phyloP scores from a whole-genome alignment of 2,329 filamentous ascomycete genomes.

The Fusarium sp. region DNA sequence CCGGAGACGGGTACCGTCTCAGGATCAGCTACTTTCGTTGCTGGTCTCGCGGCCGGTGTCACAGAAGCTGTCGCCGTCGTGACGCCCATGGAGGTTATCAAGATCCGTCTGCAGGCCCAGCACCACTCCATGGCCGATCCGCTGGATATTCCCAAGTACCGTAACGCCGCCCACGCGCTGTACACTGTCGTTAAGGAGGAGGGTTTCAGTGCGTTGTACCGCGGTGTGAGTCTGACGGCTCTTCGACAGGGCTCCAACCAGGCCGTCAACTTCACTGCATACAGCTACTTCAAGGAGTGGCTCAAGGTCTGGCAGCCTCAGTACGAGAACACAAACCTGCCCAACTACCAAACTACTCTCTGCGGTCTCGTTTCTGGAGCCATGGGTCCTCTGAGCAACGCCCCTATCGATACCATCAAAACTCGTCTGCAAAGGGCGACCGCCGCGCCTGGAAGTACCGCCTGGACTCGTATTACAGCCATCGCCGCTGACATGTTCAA shows the following conservation, averaged over 20 bases:
- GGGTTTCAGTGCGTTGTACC: slow-evolving; percentile 87
- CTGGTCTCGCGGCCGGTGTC: slow-evolving; percentile 91
- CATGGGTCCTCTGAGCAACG: slow-evolving; percentile 96
- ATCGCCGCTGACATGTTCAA: slow-evolving; percentile 90
- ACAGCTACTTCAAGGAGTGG: slow-evolving; percentile 88
- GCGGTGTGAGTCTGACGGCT: slow-evolving; percentile 92
- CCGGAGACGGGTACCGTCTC: slow-evolving; percentile 74
- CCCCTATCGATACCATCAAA: slow-evolving; percentile 99
- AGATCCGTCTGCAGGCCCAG: slow-evolving; percentile 97
- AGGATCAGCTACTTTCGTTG: slow-evolving; percentile 76
- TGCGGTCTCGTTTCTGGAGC: slow-evolving; percentile 93
- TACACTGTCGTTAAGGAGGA: slow-evolving; percentile 96
- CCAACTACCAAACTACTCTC: slow-evolving; percentile 88
- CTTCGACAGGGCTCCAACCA: slow-evolving; percentile 96
- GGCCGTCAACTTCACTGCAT: slow-evolving; percentile 98
- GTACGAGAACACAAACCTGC: slow-evolving; percentile 74
- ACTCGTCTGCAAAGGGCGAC: slow-evolving; percentile 93
- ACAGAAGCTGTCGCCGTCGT: slow-evolving; percentile 97
- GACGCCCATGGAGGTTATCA: slow-evolving; percentile 98
- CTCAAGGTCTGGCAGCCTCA: slow-evolving; percentile 80
- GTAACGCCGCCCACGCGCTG: slow-evolving; percentile 84
- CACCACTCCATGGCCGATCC: slow-evolving; percentile 98
- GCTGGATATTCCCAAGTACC: slow-evolving; percentile 95
- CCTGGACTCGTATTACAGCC: slow-evolving; percentile 78
- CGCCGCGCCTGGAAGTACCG: slow-evolving; percentile 83